Evolutionary conservation across 1,139 yeast species (phyloP), one percentile per base, ranked within the genome.

Genomic region (Yamadazyma siamensis): DNA sequence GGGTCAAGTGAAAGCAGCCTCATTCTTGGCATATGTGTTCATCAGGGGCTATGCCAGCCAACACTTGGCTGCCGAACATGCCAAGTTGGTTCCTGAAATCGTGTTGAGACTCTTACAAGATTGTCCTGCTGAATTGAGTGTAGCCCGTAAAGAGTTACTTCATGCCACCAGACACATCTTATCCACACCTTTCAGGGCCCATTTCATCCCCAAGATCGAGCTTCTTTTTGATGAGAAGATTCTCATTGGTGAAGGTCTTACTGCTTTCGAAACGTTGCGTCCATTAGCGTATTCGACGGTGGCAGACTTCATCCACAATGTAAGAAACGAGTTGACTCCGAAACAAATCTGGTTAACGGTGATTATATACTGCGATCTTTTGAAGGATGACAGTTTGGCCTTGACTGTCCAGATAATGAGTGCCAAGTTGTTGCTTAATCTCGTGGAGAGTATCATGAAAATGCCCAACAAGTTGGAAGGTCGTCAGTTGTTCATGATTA

Each of bases 1-100:
- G 24, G 94, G 96, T n/a, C 99, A 94, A 57, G 96, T 94, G 23
- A 94, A 94, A 54, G 95, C 97, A 1, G 94, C 95, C 32, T 87
- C 96, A 0, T 91, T 94, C 45, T 65, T 94, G 49, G 97, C 98
- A 0, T 94, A 89, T 54, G 88, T 89, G 2, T 80, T 82, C 42
- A 80, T 94, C 25, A 74, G 97, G 43, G 91, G 95, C 6, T 84
- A 81, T 47, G 80, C 94, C 2, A 73, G 77, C 20, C 79, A 78
- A 28, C 68, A 73, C 32, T 59, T 91, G 43, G 71, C 75, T 31
- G 69, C 70, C 10, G 79, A 77, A 38, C 87, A 85, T 38, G 75
- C 80, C 19, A 67, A 69, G 33, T 64, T 71, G 15, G 87, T 94
- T 4, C 98, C 99, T 0, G 95, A 85, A 40, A 76, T 89, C 30